Base-by-base conservation (phyloP, 1,284 basidiomycete genomes). In the Porogramme epimiltina region DNA sequence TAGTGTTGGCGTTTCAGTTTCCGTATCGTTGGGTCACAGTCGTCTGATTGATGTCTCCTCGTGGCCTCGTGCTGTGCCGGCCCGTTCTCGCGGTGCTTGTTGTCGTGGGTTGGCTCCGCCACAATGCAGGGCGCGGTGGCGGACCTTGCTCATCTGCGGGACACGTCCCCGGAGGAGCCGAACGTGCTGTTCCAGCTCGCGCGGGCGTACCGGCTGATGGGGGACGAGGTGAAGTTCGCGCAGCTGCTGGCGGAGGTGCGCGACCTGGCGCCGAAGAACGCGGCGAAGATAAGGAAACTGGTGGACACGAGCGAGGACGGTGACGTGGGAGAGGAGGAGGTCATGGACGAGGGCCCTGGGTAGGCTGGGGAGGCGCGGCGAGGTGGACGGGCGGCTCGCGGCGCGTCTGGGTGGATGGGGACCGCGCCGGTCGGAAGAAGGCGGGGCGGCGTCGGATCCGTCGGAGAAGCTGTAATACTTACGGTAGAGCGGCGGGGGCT, bases 151-250 rank as follows among this genome's bases (percentile, higher is more conserved):
- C 75, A 80, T 51, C 81, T 98, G 43, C 80, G 85, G 58, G 85
- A 84, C 64, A 77, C 82, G 52, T 90, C 93, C 26, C 93, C 95
- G 11, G 92, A 95, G 67, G 95, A 98, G 76, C 89, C 93, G 52
- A 95, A 96, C 72, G 90, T 98, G 47, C 85, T 95, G 56, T 95
- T 95, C 79, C 87, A 96, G 69, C 82, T 98, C n/a, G 95, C 93
- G 28, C 91, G 90, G 72, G 88, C 89, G 56, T 95, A 95, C 67
- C 82, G 91, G 43, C 77, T 91, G 58, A 72, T 88, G 48, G 91
- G 91, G 23, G 77, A 91, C 68, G 84, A 84, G 58, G 77, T 82
- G n/a, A 87, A 89, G 69, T 85, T 90, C 41, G 88, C 91, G 49
- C 84, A 89, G 55, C 81, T 88, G 71, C 85, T 98, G 55, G 91